Evolutionary conservation across 768 basidiomycete species (phyloP).

Genomic region (Lyophyllum atratum): DNA sequence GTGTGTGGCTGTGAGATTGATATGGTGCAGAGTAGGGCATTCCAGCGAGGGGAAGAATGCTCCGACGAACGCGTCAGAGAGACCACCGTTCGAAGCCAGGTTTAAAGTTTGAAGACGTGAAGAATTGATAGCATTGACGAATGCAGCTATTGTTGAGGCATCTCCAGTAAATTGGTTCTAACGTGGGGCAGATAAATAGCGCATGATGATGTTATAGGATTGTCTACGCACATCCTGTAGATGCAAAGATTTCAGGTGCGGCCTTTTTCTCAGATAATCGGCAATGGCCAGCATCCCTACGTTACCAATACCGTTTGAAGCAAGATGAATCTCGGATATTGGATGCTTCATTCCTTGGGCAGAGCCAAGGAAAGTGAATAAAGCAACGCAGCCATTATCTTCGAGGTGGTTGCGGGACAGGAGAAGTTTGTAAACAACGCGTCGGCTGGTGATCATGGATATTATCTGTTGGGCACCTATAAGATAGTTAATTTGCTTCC

Average conservation of each 20-base stretch:
- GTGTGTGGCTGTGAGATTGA: constrained; percentile 56
- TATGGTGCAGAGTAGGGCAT: constrained; percentile 49
- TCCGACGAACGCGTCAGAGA: constrained; percentile 53
- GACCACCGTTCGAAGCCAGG: constrained; percentile 47
- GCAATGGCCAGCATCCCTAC: constrained; percentile 55
- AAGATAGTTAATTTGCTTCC: not conserved
- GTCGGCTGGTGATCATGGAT: constrained; percentile 43
- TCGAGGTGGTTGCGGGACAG: constrained; percentile 58
- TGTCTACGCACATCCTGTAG: constrained; percentile 54
- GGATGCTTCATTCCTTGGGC: constrained; percentile 42
- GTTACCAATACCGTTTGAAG: constrained; percentile 57
- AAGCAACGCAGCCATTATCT: constrained; percentile 54
- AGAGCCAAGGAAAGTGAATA: constrained; percentile 59
- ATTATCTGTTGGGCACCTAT: constrained; percentile 56
- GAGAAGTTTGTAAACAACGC: constrained; percentile 51
- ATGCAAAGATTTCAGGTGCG: constrained; percentile 47
- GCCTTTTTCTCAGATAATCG: constrained; percentile 50
- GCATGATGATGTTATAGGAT: not conserved
- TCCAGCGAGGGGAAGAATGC: constrained; percentile 52
- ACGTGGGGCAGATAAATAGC: not conserved
- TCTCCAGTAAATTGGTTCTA: constrained; percentile 34
- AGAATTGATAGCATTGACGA: constrained; percentile 53
- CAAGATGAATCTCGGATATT: constrained; percentile 59
- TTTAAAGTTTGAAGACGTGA: constrained; percentile 54
- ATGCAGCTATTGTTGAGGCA: constrained; percentile 32